Conservation (phyloP, 2,329 filamentous ascomycete species). For the Colletotrichum eremochloae region DNA sequence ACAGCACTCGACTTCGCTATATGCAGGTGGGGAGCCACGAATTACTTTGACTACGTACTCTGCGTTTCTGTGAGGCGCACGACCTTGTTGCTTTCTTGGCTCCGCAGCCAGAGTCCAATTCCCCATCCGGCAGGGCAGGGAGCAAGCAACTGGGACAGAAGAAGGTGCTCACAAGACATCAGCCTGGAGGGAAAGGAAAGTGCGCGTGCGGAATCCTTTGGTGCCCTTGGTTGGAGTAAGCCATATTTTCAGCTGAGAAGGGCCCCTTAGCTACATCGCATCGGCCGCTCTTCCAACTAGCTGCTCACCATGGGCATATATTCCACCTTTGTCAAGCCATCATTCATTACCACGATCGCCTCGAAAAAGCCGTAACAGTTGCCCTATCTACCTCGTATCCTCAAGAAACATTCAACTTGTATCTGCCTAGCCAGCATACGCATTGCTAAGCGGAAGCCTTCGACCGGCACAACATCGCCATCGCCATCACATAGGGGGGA, state of each 20-base stretch:
- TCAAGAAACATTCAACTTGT: background rate
- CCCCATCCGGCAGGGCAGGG: conserved; percentile 10
- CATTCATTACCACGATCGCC: conserved; percentile 12
- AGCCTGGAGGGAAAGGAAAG: background rate
- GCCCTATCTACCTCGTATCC: background rate
- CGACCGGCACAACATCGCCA: background rate
- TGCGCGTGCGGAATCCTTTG: background rate
- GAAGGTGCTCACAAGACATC: conserved; percentile 9
- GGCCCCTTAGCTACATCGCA: background rate
- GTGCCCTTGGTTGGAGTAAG: conserved; percentile 5
- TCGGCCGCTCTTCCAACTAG: background rate
- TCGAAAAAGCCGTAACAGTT: background rate
- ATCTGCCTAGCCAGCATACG: background rate
- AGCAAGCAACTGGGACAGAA: background rate
- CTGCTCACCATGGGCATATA: conserved; percentile 21
- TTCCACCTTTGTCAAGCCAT: conserved; percentile 11
- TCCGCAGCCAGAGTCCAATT: conserved; percentile 1
- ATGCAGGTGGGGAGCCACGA: conserved; percentile 1
- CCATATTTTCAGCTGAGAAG: conserved; percentile 14
- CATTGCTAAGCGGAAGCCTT: background rate
- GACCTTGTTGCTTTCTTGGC: conserved; percentile 3
- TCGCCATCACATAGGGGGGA: background rate
- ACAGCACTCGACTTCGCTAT: conserved; percentile 8
- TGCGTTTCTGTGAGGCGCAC: conserved; percentile 10
- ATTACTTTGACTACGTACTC: background rate